phyloP scores from a whole-genome alignment of 257 asterid species.

The Solanum bukasovii region DNA sequence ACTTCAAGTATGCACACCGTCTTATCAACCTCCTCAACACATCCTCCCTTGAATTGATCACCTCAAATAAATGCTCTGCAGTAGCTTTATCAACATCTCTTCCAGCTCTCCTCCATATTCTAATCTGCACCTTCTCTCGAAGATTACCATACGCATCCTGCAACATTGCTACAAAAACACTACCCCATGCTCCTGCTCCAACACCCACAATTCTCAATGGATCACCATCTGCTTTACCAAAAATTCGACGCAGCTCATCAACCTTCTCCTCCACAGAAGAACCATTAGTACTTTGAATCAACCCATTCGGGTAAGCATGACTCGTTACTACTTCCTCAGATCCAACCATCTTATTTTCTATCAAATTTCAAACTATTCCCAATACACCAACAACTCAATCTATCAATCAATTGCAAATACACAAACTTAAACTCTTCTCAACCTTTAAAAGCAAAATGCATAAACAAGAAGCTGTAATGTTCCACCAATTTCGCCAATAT shows the following conservation, averaged over 20 bases:
- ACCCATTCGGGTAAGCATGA: conserved; percentile 29
- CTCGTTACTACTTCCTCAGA: conserved; percentile 18
- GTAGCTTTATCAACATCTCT: conserved; percentile 56
- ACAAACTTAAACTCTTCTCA: conserved; percentile 10
- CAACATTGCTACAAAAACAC: conserved; percentile 75
- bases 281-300: conserved; percentile 35
- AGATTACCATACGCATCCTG: conserved; percentile 70
- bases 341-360: conserved; percentile 38
- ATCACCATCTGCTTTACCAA: conserved; percentile 63
- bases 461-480: neutral
- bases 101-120: conserved; percentile 82
- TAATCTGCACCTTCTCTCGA: conserved; percentile 58
- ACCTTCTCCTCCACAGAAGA: conserved; percentile 48
- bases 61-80: conserved; percentile 74
- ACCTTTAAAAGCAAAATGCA: conserved; percentile 8
- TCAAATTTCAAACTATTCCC: neutral
- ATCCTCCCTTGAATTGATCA: conserved; percentile 79
- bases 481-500: neutral
- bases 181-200: conserved; percentile 95
- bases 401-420: conserved; percentile 2
- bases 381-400: neutral
- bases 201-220: conserved; percentile 65
- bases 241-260: conserved; percentile 44
- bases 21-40: conserved; percentile 77
- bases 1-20: conserved; percentile 73